Evolutionary conservation across 2,329 filamentous ascomycete species (phyloP).

Genomic region (Exophiala dermatitidis): DNA sequence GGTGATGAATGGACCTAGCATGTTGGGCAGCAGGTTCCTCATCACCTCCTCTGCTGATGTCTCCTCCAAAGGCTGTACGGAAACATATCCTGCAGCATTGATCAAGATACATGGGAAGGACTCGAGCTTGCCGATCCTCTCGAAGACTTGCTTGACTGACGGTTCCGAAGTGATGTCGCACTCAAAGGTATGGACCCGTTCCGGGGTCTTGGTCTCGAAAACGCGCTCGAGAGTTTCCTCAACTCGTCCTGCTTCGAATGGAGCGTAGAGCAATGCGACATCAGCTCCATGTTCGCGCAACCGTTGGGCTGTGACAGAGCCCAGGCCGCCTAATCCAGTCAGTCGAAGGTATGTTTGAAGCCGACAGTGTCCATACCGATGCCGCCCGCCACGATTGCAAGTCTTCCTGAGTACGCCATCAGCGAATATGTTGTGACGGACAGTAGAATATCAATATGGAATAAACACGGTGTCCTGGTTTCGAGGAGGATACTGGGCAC

Average conservation of each 20-base stretch:
- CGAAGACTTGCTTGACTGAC: constrained; percentile 41
- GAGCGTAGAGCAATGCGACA: constrained; percentile 43
- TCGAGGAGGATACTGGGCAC: background rate
- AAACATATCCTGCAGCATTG: constrained; percentile 42
- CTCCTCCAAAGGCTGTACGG: constrained; percentile 38
- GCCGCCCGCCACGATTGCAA: constrained; percentile 40
- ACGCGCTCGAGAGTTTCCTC: constrained; percentile 33
- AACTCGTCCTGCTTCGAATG: constrained; percentile 38
- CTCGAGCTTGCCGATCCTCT: constrained; percentile 29
- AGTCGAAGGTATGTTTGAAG: background rate
- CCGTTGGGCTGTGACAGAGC: constrained; percentile 38
- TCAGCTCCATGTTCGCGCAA: constrained; percentile 38
- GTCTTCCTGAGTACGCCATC: constrained; percentile 36
- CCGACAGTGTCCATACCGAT: constrained; percentile 31
- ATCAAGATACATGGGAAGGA: constrained; percentile 37
- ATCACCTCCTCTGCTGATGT: constrained; percentile 39
- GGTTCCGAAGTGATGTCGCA: constrained; percentile 46
- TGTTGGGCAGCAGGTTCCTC: constrained; percentile 30
- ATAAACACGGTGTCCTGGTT: background rate
- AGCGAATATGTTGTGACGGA: background rate
- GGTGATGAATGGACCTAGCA: constrained; percentile 42
- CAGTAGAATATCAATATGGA: background rate
- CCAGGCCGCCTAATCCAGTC: constrained; percentile 35
- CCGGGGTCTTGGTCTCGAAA: constrained; percentile 30
- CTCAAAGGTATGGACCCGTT: constrained; percentile 33